Percentiles rank a stretch among this genome's conserved stretches.
Conservation (phyloP, 2,329 filamentous ascomycete species). For the Fulvia fulva region DNA sequence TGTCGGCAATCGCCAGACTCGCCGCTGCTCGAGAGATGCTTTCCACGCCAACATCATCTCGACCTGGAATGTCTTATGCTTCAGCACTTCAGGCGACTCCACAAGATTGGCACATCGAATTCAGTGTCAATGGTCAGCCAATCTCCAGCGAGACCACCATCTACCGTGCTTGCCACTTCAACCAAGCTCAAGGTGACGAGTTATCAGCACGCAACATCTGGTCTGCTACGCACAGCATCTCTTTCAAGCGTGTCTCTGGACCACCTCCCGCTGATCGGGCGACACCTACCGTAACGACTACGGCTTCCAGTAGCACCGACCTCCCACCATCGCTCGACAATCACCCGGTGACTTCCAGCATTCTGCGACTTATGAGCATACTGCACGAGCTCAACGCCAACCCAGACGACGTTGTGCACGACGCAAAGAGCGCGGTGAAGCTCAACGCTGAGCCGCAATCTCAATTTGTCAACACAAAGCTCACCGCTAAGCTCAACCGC, state of each 20-base stretch:
- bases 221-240: constrained; percentile 86
- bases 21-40: constrained; percentile 34
- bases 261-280: constrained; percentile 71
- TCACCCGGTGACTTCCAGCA: constrained; percentile 78
- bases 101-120: constrained; percentile 97
- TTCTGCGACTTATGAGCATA: constrained; percentile 81
- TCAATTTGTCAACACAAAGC: constrained; percentile 97
- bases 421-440: constrained; percentile 60
- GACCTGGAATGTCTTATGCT: constrained; percentile 72
- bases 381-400: constrained; percentile 91
- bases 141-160: constrained; percentile 92
- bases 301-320: constrained; percentile 52
- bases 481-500: constrained; percentile 94
- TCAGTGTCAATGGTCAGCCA: constrained; percentile 77
- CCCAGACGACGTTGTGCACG: constrained; percentile 81
- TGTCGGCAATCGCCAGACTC: constrained; percentile 31
- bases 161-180: constrained; percentile 85
- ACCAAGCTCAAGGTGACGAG: constrained; percentile 59
- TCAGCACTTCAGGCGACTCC: constrained; percentile 75
- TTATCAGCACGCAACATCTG: constrained; percentile 73
- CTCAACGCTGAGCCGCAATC: constrained; percentile 78
- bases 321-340: constrained; percentile 78
- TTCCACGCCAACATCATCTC: constrained; percentile 47
- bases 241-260: constrained; percentile 80
- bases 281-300: constrained; percentile 50